Evolutionary conservation across 306 rosid species (phyloP).

Genomic region (Castanea sativa): DNA sequence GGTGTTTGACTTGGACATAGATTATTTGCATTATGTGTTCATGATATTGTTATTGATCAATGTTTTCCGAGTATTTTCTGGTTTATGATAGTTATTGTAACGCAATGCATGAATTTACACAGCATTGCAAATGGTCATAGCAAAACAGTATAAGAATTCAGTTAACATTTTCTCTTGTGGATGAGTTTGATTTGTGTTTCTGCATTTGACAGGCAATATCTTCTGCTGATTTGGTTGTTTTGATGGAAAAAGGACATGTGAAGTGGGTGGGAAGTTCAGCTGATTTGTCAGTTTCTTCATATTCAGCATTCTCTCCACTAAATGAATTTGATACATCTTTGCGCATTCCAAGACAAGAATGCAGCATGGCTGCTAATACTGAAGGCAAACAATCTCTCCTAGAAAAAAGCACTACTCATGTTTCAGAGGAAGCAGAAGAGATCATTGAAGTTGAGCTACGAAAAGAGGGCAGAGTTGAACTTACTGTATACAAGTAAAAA

Average conservation of each 20-base stretch:
- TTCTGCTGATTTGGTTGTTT: conserved; percentile 69
- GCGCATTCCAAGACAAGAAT: conserved; percentile 37
- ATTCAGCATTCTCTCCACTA: conserved; percentile 53
- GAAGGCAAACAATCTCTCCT: conserved; percentile 28
- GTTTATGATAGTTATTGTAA: neutral
- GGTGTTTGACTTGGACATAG: too few relatives aligned
- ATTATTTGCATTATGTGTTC: too few relatives aligned
- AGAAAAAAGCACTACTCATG: conserved; percentile 31
- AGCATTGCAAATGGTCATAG: too few relatives aligned
- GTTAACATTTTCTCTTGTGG: too few relatives aligned
- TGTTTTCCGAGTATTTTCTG: neutral
- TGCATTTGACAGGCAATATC: conserved; percentile 64
- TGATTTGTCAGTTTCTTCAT: conserved; percentile 52
- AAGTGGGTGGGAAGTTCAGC: conserved; percentile 76
- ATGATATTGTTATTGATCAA: neutral
- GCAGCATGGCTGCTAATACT: conserved; percentile 32
- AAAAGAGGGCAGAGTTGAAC: conserved; percentile 85
- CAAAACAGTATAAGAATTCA: too few relatives aligned
- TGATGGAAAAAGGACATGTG: conserved; percentile 77
- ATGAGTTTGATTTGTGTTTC: neutral
- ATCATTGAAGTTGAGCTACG: conserved; percentile 71
- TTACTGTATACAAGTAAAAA: conserved; percentile 63
- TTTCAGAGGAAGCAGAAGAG: conserved; percentile 44
- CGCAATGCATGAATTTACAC: neutral
- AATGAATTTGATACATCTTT: conserved; percentile 64